phyloP scores from a whole-genome alignment of 2,329 filamentous ascomycete species.

The Fusarium globosum region DNA sequence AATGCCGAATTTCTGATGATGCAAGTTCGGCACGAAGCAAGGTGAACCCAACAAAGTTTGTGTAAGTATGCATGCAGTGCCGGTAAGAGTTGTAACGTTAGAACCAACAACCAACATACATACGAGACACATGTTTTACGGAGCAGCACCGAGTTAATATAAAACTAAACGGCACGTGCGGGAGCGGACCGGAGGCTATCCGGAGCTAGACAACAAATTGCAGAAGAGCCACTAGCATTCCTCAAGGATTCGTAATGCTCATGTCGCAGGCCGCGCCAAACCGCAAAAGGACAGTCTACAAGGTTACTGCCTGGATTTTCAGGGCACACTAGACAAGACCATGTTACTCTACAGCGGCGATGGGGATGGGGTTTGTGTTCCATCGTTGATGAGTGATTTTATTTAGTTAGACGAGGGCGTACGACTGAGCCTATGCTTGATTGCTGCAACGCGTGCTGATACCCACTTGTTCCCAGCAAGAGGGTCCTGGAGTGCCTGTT shows the following conservation, averaged over 20 bases:
- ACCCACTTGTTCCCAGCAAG: neutral
- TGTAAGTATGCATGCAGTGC: neutral
- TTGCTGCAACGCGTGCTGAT: neutral
- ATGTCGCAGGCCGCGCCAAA: neutral
- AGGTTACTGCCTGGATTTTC: neutral
- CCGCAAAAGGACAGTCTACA: neutral
- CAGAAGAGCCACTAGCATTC: neutral
- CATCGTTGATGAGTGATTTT: conserved; percentile 5
- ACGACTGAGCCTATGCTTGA: neutral
- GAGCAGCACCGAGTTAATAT: neutral
- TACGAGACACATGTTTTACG: neutral
- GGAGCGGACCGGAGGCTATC: neutral
- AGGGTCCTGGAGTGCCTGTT: neutral
- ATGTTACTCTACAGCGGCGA: neutral
- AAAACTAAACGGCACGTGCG: neutral
- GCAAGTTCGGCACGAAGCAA: neutral
- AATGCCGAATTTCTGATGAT: neutral
- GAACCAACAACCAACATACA: neutral
- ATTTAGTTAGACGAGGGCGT: neutral
- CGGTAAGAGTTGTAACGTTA: neutral
- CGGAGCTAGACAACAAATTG: neutral
- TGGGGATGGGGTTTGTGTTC: neutral
- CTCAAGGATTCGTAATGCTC: neutral
- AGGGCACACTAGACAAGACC: neutral
- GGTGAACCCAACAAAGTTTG: neutral